Percentiles rank a stretch among this genome's conserved stretches.
These are phyloP conservation scores for Colletotrichum sp. DNA, from an alignment of 2,329 filamentous ascomycete genomes.

Conservation along the genomic window DNA sequence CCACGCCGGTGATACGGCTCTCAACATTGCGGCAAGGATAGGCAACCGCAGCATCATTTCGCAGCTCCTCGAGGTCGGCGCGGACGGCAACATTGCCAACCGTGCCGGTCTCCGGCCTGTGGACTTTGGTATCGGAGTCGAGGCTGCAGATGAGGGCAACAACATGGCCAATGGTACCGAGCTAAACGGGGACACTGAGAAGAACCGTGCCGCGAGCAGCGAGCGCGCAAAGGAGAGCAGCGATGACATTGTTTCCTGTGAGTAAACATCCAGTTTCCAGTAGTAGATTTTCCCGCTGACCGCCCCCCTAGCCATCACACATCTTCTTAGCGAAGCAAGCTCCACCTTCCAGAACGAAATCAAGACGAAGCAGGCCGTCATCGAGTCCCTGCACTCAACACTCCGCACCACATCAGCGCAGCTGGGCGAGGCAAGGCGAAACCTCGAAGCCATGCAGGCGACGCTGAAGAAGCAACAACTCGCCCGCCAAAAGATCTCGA, in stretches of 20 bases:
- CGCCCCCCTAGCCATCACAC: slow-evolving; percentile 71
- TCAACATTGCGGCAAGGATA: slow-evolving; percentile 92
- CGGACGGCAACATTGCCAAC: slow-evolving; percentile 91
- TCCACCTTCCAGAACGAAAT: slow-evolving; percentile 82
- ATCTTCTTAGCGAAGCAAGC: slow-evolving; percentile 80
- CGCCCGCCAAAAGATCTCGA: slow-evolving; percentile 74
- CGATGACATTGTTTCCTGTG: slow-evolving; percentile 80
- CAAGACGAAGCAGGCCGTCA: slow-evolving; percentile 80
- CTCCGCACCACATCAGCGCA: slow-evolving; percentile 82
- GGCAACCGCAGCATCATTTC: slow-evolving; percentile 94
- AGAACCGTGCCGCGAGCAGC: slow-evolving; percentile 49
- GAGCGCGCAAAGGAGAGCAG: slow-evolving; percentile 73
- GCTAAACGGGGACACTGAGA: slow-evolving; percentile 48
- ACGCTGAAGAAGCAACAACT: slow-evolving; percentile 69
- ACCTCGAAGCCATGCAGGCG: slow-evolving; percentile 72
- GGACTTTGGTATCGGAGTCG: slow-evolving; percentile 91
- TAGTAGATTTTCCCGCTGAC: background rate
- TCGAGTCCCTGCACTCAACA: slow-evolving; percentile 81
- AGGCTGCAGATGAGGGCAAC: slow-evolving; percentile 47
- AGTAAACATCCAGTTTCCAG: slow-evolving; percentile 40
- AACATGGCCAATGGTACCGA: background rate
- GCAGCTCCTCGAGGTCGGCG: slow-evolving; percentile 94
- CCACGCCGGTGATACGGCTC: slow-evolving; percentile 89
- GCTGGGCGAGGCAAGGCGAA: slow-evolving; percentile 77
- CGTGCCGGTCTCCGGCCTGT: slow-evolving; percentile 85